Percentiles rank a stretch among this genome's conserved stretches.
Conservation (phyloP, 768 basidiomycete species). For the Leccinum pellstonianum region DNA sequence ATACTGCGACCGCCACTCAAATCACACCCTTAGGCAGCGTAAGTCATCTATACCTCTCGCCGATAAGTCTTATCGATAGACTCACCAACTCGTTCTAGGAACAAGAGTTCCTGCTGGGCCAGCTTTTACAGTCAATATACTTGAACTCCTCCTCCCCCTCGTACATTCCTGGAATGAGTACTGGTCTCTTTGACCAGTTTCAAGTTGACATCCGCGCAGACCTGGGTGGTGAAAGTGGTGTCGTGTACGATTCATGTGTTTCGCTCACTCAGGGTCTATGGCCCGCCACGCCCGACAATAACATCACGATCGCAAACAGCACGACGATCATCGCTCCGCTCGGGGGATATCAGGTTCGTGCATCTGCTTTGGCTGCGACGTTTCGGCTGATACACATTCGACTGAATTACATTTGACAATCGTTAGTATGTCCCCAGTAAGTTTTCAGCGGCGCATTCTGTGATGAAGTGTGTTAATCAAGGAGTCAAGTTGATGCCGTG, state of each 20-base stretch:
- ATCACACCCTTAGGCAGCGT: conserved; percentile 72
- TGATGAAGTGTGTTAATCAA: conserved; percentile 6
- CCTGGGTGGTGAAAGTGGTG: conserved; percentile 64
- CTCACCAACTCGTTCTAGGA: conserved; percentile 33
- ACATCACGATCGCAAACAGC: conserved; percentile 64
- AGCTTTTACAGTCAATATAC: conserved; percentile 51
- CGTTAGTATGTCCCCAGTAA: conserved; percentile 42
- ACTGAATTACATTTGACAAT: not conserved
- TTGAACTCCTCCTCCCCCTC: conserved; percentile 51
- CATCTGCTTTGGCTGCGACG: not conserved
- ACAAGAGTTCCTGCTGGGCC: conserved; percentile 60
- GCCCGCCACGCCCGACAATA: conserved; percentile 47
- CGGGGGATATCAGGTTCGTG: conserved; percentile 58
- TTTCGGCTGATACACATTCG: conserved; percentile 10
- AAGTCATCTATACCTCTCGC: conserved; percentile 12
- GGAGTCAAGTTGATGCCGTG: conserved; percentile 55
- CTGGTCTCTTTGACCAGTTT: conserved; percentile 34
- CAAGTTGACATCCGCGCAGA: conserved; percentile 59
- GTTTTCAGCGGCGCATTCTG: conserved; percentile 8
- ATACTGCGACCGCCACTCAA: conserved; percentile 53
- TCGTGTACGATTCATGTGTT: conserved; percentile 64
- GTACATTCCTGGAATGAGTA: conserved; percentile 44
- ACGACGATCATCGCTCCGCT: conserved; percentile 57
- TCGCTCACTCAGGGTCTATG: conserved; percentile 71
- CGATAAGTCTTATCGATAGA: not conserved